Evolutionary conservation across 306 rosid genomes (phyloP).

Genomic region (Vigna trinervia): DNA sequence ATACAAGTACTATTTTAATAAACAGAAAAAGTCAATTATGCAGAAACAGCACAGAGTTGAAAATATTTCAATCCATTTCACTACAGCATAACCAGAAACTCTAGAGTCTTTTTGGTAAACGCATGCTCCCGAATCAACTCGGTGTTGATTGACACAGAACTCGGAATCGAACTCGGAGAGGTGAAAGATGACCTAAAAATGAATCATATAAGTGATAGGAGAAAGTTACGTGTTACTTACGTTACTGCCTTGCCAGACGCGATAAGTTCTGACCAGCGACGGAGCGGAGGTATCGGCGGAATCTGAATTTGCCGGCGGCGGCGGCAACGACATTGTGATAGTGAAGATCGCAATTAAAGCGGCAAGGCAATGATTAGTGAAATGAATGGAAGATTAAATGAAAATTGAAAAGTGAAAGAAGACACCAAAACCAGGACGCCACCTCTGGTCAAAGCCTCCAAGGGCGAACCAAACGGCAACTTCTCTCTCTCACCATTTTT

Average conservation of each 20-base stretch:
- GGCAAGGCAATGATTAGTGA: neutral
- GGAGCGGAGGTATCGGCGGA: constrained; percentile 14
- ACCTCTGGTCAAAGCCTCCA: constrained; percentile 24
- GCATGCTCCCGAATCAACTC: neutral
- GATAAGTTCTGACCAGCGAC: constrained; percentile 58
- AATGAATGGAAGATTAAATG: neutral
- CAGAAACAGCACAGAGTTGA: neutral
- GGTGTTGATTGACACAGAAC: neutral
- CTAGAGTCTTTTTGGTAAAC: neutral
- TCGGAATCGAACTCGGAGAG: neutral
- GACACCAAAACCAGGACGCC: too few species aligned
- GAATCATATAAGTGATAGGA: neutral
- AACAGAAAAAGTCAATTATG: neutral
- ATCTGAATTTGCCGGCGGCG: constrained; percentile 36
- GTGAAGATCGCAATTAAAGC: neutral
- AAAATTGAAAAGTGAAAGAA: neutral
- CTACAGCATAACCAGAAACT: neutral
- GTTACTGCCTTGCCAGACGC: constrained; percentile 90
- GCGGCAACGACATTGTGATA: constrained; percentile 45
- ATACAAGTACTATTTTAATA: neutral
- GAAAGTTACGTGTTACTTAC: constrained; percentile 49
- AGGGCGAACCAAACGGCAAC: neutral
- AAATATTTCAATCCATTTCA: neutral
- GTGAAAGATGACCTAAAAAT: neutral
- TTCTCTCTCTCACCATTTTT: neutral